Evolutionary conservation across 2,329 filamentous ascomycete species (phyloP), one percentile per base, ranked within the genome.

Genomic region (Tolypocladium amazonense): DNA sequence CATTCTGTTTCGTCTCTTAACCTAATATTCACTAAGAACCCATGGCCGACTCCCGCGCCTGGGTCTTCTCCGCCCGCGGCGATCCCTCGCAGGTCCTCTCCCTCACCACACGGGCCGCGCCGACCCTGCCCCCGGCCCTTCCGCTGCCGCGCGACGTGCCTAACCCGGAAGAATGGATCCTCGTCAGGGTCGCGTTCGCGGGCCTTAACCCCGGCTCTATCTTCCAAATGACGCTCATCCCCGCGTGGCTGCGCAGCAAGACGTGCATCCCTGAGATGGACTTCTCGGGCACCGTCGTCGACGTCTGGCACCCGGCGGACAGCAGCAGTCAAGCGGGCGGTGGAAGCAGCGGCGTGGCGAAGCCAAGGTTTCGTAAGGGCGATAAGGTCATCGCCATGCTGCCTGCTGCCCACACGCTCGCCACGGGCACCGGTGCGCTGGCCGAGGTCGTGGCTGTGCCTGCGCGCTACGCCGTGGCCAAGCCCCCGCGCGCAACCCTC

Each of bases 141-240:
- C 69, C 70, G 5, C 62, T 71, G 3, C 70, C 71, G 12, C 65
- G 66, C 52, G 66, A 67, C 53, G 65, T 62, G 4, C 63, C 70
- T 7, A 15, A 38, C 6, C 66, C 68, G 9, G 70, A 71, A 39
- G 69, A 73, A 65, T 74, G 72, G 72, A 61, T 79, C 37, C 63
- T 77, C 37, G 65, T 79, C 59, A 73, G 70, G 56, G 66, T 76
- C n/a, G 70, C 73, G 58, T 75, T 77, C 59, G 75, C 73, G 4
- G 76, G 74, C 18, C 75, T 81, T 60, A 80, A 79, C 61, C 75
- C 76, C 5, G 76, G 76, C 38, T 73, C 75, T 58, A 71, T 73
- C 41, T 72, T 76, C 54, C 70, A 75, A 23, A 73, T 77, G 69
- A 68, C 70, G n/a, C 67, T 78, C 5, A 62, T 77, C 41, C 76